Evolutionary conservation across 768 basidiomycete genomes (phyloP).

Genomic region (Mycena sanguinolenta): DNA sequence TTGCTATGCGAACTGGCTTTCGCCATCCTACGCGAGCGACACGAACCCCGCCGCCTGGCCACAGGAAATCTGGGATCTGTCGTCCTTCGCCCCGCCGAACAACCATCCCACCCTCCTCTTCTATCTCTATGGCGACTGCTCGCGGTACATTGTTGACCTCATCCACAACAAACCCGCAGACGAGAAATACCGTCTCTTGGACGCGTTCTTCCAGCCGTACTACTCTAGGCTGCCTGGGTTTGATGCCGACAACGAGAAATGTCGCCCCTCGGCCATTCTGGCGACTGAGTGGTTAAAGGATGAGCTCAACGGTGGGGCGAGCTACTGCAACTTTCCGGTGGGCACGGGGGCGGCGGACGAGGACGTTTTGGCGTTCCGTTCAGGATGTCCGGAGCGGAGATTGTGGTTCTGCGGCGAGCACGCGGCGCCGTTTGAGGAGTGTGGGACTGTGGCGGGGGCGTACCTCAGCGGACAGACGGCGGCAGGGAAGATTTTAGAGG

Average conservation of each 20-base stretch:
- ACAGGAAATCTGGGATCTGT: slow-evolving; percentile 40
- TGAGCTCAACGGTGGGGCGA: slow-evolving; percentile 34
- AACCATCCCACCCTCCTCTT: slow-evolving; percentile 40
- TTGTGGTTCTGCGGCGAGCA: slow-evolving; percentile 41
- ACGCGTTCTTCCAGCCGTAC: slow-evolving; percentile 37
- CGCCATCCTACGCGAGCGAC: slow-evolving; percentile 35
- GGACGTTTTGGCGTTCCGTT: slow-evolving; percentile 36
- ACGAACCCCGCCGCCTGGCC: slow-evolving; percentile 39
- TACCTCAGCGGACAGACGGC: slow-evolving; percentile 34
- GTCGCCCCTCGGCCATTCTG: slow-evolving; percentile 31
- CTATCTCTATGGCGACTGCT: slow-evolving; percentile 39
- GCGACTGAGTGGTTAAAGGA: slow-evolving; percentile 39
- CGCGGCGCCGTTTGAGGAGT: slow-evolving; percentile 39
- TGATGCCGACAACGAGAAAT: slow-evolving; percentile 22
- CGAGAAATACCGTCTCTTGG: slow-evolving; percentile 34
- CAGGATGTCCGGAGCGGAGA: slow-evolving; percentile 31
- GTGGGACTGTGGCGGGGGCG: slow-evolving; percentile 39
- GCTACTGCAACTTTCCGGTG: slow-evolving; percentile 40
- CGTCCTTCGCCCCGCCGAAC: slow-evolving; percentile 38
- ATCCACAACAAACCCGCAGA: slow-evolving; percentile 33
- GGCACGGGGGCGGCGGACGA: slow-evolving; percentile 36
- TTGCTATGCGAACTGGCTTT: slow-evolving; percentile 36
- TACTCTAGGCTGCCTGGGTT: slow-evolving; percentile 38
- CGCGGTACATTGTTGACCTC: slow-evolving; percentile 35
- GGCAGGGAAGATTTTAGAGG: slow-evolving; percentile 29